Evolutionary conservation across 805 yeast genomes (phyloP).

Genomic region (Ogataea ganodermae): DNA sequence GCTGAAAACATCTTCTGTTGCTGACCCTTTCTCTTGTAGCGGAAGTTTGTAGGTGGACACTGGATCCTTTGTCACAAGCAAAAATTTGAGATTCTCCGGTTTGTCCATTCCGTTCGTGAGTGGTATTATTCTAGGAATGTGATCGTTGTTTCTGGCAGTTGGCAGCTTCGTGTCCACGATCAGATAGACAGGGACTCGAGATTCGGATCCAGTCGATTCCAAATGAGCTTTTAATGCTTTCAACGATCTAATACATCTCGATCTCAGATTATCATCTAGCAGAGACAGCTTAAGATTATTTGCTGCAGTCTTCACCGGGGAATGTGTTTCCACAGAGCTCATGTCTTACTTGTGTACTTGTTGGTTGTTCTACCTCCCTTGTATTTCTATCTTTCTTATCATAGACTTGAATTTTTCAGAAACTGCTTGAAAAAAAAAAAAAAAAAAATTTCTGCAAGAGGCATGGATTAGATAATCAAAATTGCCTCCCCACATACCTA

Average conservation of each 20-base stretch:
- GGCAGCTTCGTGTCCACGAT: slow-evolving; percentile 51
- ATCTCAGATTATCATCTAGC: slow-evolving; percentile 17
- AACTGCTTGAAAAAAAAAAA: too few relatives aligned
- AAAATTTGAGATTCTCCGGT: slow-evolving; percentile 49
- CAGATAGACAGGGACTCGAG: slow-evolving; percentile 39
- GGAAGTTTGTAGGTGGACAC: slow-evolving; percentile 54
- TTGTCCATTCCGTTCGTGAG: slow-evolving; percentile 52
- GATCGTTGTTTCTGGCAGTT: slow-evolving; percentile 46
- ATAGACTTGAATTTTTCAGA: neutral
- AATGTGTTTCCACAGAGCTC: neutral
- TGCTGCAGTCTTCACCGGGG: neutral
- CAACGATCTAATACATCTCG: slow-evolving; percentile 28
- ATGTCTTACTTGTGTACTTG: neutral
- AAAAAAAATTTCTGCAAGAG: too few relatives aligned
- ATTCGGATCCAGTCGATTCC: slow-evolving; percentile 21
- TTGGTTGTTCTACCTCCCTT: too few relatives aligned
- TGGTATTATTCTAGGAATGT: slow-evolving; percentile 61
- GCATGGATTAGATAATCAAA: too few relatives aligned
- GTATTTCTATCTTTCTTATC: neutral
- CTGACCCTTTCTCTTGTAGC: slow-evolving; percentile 48
- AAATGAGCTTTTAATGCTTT: slow-evolving; percentile 37
- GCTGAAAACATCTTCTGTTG: slow-evolving; percentile 62
- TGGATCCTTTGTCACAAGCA: slow-evolving; percentile 76
- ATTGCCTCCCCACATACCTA: neutral
- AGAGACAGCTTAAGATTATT: slow-evolving; percentile 7